Evolutionary conservation across 2,329 filamentous ascomycete genomes (phyloP).

Genomic region (Hymenotorrendiella dingleyae): DNA sequence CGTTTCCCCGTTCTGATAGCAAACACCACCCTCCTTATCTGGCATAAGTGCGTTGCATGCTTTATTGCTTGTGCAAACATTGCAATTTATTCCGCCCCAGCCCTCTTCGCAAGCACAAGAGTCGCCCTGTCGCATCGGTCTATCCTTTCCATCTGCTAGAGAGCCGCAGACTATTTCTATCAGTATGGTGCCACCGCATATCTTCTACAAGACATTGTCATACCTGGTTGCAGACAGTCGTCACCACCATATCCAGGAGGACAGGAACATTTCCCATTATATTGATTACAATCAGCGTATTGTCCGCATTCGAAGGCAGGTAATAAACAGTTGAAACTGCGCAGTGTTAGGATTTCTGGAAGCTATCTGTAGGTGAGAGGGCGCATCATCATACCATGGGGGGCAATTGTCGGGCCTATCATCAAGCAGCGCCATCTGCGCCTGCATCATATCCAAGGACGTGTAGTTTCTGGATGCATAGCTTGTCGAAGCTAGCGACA

Average conservation of each 20-base stretch:
- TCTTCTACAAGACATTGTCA: slow-evolving; percentile 20
- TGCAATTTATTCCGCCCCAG: slow-evolving; percentile 97
- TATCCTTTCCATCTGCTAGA: slow-evolving; percentile 71
- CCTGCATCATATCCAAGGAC: slow-evolving; percentile 53
- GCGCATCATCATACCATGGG: slow-evolving; percentile 54
- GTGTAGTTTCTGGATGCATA: slow-evolving; percentile 50
- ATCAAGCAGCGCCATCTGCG: slow-evolving; percentile 64
- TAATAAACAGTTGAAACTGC: slow-evolving; percentile 94
- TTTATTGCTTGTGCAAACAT: slow-evolving; percentile 77
- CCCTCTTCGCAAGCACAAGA: slow-evolving; percentile 84
- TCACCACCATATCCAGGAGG: slow-evolving; percentile 90
- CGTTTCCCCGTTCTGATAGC: slow-evolving; percentile 84
- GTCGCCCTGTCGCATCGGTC: slow-evolving; percentile 65
- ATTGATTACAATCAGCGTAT: slow-evolving; percentile 81
- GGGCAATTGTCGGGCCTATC: slow-evolving; percentile 72
- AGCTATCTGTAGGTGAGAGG: slow-evolving; percentile 8
- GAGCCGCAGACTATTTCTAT: slow-evolving; percentile 68
- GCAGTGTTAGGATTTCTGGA: slow-evolving; percentile 12
- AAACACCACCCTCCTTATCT: slow-evolving; percentile 73
- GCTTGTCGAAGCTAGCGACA: slow-evolving; percentile 37
- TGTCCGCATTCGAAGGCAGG: slow-evolving; percentile 89
- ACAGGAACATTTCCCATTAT: slow-evolving; percentile 88
- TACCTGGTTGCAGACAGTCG: slow-evolving; percentile 80
- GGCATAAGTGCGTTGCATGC: slow-evolving; percentile 89
- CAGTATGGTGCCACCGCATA: slow-evolving; percentile 1